A percentile compares a stretch with the other conserved stretches of the same genome.
phyloP scores from a whole-genome alignment of 345 rosid genomes.

The Salix suchowensis region DNA sequence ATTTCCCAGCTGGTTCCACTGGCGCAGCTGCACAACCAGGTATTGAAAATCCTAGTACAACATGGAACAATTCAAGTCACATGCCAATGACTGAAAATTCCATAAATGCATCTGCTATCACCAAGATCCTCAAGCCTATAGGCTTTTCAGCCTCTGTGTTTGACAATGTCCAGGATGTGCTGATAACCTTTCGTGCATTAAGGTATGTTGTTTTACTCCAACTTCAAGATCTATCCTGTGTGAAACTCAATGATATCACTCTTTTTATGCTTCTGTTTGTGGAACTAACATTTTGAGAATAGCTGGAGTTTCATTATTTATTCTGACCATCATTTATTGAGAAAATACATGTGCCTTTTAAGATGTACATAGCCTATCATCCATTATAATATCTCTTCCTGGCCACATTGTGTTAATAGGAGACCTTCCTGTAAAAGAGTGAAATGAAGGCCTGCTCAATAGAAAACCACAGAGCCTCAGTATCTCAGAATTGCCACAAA shows the following conservation, averaged over 20 bases:
- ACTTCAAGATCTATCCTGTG: neutral
- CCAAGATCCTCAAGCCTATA: conserved; percentile 69
- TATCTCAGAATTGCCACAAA: no score
- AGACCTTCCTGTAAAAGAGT: no score
- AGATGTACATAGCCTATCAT: neutral
- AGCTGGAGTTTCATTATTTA: neutral
- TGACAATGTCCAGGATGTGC: conserved; percentile 58
- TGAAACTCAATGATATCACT: neutral
- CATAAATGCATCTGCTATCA: conserved; percentile 35
- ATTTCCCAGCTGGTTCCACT: conserved; percentile 39
- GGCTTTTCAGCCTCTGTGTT: conserved; percentile 59
- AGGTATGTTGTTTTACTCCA: conserved; percentile 51
- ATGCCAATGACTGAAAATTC: conserved; percentile 40
- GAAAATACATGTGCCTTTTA: neutral
- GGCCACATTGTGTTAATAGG: no score
- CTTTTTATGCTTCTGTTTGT: neutral
- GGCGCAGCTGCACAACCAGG: conserved; percentile 37
- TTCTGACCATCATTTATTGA: neutral
- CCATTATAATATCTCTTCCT: neutral
- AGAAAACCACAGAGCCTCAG: no score
- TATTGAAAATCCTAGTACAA: conserved; percentile 36
- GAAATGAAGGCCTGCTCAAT: no score
- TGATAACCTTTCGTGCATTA: conserved; percentile 65
- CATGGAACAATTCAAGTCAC: conserved; percentile 32
- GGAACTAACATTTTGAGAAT: neutral